Base-by-base conservation (phyloP, 2,329 filamentous ascomycete species). In the Aspergillus amoenus region DNA sequence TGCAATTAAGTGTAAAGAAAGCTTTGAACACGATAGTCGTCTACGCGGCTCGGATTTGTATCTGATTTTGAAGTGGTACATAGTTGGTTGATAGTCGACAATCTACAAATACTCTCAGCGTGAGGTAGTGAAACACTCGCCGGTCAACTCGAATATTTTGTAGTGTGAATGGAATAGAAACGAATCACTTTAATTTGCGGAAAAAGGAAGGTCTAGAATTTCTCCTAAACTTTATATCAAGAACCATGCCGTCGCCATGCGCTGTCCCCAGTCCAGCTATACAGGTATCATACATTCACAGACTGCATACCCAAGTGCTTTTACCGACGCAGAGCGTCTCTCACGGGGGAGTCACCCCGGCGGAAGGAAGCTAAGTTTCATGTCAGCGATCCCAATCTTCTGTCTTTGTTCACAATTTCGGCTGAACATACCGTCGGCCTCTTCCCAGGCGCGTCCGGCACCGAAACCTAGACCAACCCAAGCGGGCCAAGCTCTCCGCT, bases 401-500 rank as follows among this genome's bases (percentile, higher is more conserved):
- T 34, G 21, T 41, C 12, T 45, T n/a, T 7, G 18, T 40, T 18
- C 18, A 24, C 13, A 21, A 50, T n/a, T 13, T 27, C 32, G 39
- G 24, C 21, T 15, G 15, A 61, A 72, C 79, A 81, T 88, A 80
- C 84, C 90, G 81, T 99, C 96, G 79, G 94, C 97, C 82, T 99
- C 94, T 79, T 99, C 94, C 82, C 96, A 99, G 57, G 94, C 94
- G 71, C 95, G 87, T 70, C 94, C 94, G 63, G 93, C 93, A 74
- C 95, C 94, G 76, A 99, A 97, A 57, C 94, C 94, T 55, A 93
- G 84, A 64, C 94, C 94, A 65, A 96, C 85, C 74, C 91, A 94
- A n/a, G 93, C 94, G 57, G 94, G 94, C 91, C 93, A 99, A 65
- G 94, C 91, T 81, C 94, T 88, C 78, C 95, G 89, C 85, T 96